Conservation (phyloP, 2,329 filamentous ascomycete genomes). For the Hymenoscyphus repandus region DNA sequence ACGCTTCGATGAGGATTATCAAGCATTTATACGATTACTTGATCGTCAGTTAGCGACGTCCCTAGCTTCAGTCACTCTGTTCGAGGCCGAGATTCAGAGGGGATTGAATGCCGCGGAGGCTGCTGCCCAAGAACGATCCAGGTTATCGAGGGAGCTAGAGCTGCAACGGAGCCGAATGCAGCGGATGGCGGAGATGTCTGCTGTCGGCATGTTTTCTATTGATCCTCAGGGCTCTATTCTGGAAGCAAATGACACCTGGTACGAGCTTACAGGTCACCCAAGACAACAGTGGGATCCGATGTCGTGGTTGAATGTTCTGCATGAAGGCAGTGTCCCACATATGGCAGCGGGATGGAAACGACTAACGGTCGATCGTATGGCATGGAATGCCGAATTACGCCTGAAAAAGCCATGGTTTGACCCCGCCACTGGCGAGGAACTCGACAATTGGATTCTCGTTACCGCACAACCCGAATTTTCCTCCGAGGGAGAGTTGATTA, state of each 20-base stretch:
- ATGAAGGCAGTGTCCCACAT: constrained; percentile 53
- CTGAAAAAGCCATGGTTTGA: constrained; percentile 58
- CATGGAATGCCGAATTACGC: constrained; percentile 65
- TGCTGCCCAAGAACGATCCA: constrained; percentile 56
- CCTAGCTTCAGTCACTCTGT: constrained; percentile 72
- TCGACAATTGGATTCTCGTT: constrained; percentile 71
- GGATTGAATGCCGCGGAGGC: constrained; percentile 67
- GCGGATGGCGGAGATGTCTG: constrained; percentile 76
- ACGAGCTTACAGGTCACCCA: constrained; percentile 63
- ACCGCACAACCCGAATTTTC: constrained; percentile 68
- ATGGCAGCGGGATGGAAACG: constrained; percentile 57
- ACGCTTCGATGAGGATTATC: constrained; percentile 74
- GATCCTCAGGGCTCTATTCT: constrained; percentile 63
- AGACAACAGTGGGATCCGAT: constrained; percentile 52
- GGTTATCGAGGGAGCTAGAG: constrained; percentile 25
- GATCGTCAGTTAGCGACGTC: constrained; percentile 72
- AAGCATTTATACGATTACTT: constrained; percentile 67
- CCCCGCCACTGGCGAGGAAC: constrained; percentile 50
- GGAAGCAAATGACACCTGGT: constrained; percentile 77
- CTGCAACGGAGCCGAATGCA: constrained; percentile 23
- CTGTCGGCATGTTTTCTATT: constrained; percentile 81
- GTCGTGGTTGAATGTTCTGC: constrained; percentile 66
- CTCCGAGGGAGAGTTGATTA: constrained; percentile 57
- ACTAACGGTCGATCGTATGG: constrained; percentile 54
- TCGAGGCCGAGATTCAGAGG: constrained; percentile 73